Base-by-base conservation (phyloP, 768 basidiomycete species). In the Pisolithus orientalis region DNA sequence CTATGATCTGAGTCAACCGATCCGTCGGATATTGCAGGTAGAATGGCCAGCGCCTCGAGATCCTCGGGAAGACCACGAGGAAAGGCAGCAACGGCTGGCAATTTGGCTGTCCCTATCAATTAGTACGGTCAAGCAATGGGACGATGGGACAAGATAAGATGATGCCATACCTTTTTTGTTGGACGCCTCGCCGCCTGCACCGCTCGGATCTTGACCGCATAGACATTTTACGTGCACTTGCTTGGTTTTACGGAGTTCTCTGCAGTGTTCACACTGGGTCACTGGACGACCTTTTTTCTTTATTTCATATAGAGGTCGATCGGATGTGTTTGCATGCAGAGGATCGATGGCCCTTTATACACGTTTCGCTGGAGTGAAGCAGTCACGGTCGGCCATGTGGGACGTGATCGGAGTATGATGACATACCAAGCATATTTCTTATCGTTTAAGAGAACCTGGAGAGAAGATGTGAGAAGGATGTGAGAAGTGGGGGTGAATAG, bases 261-360 rank as follows among this genome's bases (percentile, higher is more conserved):
- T 68, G 55, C 78, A 80, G 59, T 73, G 70, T 28, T 72, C 70
- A 60, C 82, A 84, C 63, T 80, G 80, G 4, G 80, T 80, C 38
- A 79, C 71, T 3, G 75, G 79, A 51, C 76, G 75, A 56, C 74
- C 84, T 67, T 76, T 84, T 75, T 76, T 86, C 80, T 73, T 80
- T 58, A 84, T 88, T 77, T 80, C 90, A 66, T 85, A 93, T 48
- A 95, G 76, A 37, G 91, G 86, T 39, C 93, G 80, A 66, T 93
- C 90, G 49, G 82, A n/a, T 86, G 66, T 95, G 93, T 63, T 83
- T 85, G 72, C 93, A 95, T 29, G 83, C 79, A 14, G 90, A 90
- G 14, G 92, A 94, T 46, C 93, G 82, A 70, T 95, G 92, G 16
- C 92, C 93, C 72, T 93, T 93, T 70, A 94, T 94, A 73, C 93